These are phyloP conservation scores for Podaxis sp. DNA, from an alignment of 768 basidiomycete species.

Conservation along the genomic window DNA sequence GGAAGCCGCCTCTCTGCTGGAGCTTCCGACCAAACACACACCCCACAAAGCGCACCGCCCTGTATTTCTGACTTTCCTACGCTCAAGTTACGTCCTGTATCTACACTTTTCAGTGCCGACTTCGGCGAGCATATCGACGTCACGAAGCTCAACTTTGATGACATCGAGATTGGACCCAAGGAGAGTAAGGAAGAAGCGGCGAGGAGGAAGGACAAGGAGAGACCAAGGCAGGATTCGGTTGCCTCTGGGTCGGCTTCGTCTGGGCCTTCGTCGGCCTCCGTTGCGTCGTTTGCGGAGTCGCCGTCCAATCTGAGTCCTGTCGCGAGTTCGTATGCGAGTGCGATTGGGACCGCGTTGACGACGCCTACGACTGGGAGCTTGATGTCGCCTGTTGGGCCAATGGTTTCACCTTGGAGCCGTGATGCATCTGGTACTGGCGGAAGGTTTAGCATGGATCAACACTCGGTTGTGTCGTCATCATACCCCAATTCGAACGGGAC, in stretches of 20 bases:
- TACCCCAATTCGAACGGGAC: background rate
- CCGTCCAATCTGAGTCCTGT: background rate
- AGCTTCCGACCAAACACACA: slow-evolving; percentile 26
- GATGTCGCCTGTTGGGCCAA: slow-evolving; percentile 21
- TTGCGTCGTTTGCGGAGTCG: slow-evolving; percentile 8
- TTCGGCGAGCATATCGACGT: slow-evolving; percentile 52
- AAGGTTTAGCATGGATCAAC: slow-evolving; percentile 4
- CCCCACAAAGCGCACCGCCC: slow-evolving; percentile 66
- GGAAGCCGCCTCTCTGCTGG: slow-evolving; percentile 19
- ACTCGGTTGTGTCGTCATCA: background rate
- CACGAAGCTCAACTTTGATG: slow-evolving; percentile 2
- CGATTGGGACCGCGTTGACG: slow-evolving; percentile 20
- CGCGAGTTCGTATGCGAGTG: slow-evolving; percentile 1
- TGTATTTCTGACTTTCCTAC: slow-evolving; percentile 60
- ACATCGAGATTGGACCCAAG: slow-evolving; percentile 19
- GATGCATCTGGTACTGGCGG: background rate
- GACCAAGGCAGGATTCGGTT: slow-evolving; percentile 36
- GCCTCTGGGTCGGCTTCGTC: slow-evolving; percentile 9
- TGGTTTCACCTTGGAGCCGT: slow-evolving; percentile 12
- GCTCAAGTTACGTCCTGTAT: slow-evolving; percentile 73
- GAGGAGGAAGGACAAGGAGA: slow-evolving; percentile 38
- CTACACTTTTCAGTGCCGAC: slow-evolving; percentile 71
- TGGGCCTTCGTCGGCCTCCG: slow-evolving; percentile 7
- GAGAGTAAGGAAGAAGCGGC: background rate
- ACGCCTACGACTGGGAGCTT: slow-evolving; percentile 17